These are phyloP conservation scores for Brassica carinata DNA, from an alignment of 345 rosid genomes.

Conservation along the genomic window DNA sequence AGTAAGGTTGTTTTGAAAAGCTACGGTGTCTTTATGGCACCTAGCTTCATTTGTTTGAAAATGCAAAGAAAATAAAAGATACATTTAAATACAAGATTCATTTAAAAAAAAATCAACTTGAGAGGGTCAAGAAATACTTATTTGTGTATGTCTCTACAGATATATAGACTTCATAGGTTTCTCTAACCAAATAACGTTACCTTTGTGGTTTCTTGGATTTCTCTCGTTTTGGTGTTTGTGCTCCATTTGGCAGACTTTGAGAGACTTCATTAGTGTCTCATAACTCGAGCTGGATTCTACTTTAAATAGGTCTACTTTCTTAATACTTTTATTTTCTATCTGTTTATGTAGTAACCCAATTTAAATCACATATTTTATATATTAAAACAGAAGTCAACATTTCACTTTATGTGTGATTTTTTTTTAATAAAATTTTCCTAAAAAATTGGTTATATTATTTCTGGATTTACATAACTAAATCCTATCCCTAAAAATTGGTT, in stretches of 20 bases:
- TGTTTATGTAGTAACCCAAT: too few relatives aligned
- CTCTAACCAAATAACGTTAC: neutral
- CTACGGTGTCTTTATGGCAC: neutral
- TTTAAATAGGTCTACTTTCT: neutral
- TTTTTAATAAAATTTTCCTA: too few relatives aligned
- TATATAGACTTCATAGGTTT: neutral
- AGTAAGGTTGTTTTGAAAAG: slow-evolving; percentile 7
- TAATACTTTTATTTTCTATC: neutral
- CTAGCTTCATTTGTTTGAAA: neutral
- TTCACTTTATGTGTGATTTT: too few relatives aligned
- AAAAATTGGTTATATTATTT: too few relatives aligned
- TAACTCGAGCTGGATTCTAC: neutral
- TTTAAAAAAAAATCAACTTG: neutral
- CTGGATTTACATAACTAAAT: too few relatives aligned
- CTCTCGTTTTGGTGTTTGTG: neutral
- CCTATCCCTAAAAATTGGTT: too few relatives aligned
- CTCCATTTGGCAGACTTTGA: neutral
- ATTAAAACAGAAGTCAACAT: too few relatives aligned
- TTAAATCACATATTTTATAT: too few relatives aligned
- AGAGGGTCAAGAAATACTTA: neutral
- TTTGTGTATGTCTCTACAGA: neutral
- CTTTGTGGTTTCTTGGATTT: neutral
- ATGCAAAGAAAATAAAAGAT: neutral
- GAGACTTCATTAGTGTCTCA: neutral
- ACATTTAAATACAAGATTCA: neutral